Base-by-base conservation (phyloP, 2,329 filamentous ascomycete genomes). In the Alternaria angustiovoidea region DNA sequence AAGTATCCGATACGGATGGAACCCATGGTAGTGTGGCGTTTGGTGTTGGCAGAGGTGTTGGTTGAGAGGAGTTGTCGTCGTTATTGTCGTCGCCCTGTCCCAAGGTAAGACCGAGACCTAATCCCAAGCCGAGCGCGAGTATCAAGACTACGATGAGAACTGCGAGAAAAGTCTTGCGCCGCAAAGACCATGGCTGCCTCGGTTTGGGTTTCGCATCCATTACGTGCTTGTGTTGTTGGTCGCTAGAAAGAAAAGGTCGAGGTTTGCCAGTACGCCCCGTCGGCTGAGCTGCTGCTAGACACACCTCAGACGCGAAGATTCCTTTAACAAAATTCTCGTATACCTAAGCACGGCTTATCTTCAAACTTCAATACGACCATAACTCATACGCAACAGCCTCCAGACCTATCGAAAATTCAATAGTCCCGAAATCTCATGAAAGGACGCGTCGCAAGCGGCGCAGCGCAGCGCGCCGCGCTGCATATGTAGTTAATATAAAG, bases 31-130 rank as follows among this genome's bases (percentile, higher is more conserved):
- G 68, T 57, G 41, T 69, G 62, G 11, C 66, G 66, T 63, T 76
- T 62, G 73, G 68, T 12, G 66, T 47, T 4, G 73, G 70, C 5
- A 73, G 65, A 5, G 71, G 71, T 2, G 59, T 30, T 34, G 55
- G 62, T 57, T 65, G 54, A 42, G 63, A 48, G 54, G 69, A 64
- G n/a, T 64, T 58, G 57, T 58, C 62, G 54, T 71, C 48, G 62
- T 69, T 60, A 52, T 62, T 44, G 61, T 73, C 69, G 61, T 71
- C 57, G 28, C 68, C 59, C 28, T 68, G 66, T 18, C 71, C 74
- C 14, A 78, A 64, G 39, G 76, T 80, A 20, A 88, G 77, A 9
- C 87, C 86, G 6, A 89, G 75, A 3, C 86, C 86, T 2, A 89
- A 78, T 3, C 87, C 87, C 18, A 89, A 74, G 0, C 80, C 84